These are phyloP conservation scores for Triglochin maritima DNA, from an alignment of 106 monocot genomes.

Conservation along the genomic window DNA sequence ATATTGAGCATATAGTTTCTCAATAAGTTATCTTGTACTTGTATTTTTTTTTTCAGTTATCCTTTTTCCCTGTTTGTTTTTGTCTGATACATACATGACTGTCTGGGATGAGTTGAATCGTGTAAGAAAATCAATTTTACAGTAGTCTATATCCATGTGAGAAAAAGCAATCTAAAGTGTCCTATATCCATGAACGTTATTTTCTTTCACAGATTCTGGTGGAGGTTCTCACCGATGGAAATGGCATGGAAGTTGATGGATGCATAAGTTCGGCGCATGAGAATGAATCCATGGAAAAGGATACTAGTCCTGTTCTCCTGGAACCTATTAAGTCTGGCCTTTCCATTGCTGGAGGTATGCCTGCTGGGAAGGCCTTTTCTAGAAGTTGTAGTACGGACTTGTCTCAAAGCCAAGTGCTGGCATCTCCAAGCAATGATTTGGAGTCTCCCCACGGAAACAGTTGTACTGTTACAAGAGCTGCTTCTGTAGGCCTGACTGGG, in stretches of 20 bases:
- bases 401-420: conserved; percentile 44
- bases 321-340: conserved; percentile 41
- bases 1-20: no score
- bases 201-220: conserved; percentile 71
- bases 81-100: background rate
- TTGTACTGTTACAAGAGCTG: conserved; percentile 43
- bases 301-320: conserved; percentile 39
- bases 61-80: background rate
- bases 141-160: background rate
- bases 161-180: no score
- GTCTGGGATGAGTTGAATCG: background rate
- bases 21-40: no score
- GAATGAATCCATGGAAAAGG: conserved; percentile 60
- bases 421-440: conserved; percentile 50
- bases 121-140: background rate
- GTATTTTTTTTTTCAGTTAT: no score
- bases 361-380: conserved; percentile 51
- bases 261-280: conserved; percentile 50
- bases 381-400: conserved; percentile 59
- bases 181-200: no score
- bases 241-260: conserved; percentile 36
- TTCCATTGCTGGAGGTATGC: conserved; percentile 47
- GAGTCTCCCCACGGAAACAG: conserved; percentile 47
- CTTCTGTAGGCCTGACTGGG: conserved; percentile 75
- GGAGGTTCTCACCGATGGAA: conserved; percentile 52